Base-by-base conservation (phyloP, 2,329 filamentous ascomycete species). In the Trichoderma oligosporum region DNA sequence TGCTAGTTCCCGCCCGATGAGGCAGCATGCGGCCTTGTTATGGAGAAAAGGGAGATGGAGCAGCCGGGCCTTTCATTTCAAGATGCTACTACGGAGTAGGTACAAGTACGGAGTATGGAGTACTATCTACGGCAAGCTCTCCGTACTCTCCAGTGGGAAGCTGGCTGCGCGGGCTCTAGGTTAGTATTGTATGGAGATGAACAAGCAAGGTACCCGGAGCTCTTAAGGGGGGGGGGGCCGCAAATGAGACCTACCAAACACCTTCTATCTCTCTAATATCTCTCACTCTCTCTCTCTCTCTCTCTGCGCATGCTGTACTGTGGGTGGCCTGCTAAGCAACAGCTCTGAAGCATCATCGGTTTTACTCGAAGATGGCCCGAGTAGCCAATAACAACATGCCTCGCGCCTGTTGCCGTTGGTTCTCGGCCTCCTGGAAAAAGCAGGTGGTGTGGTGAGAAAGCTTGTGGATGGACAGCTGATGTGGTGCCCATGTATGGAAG, bases 341-440 rank as follows among this genome's bases (percentile, higher is more conserved):
- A 20, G 35, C 35, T 24, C 18, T 51, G 54, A 51, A 24, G 54
- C 46, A 33, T 57, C 24, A 39, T 58, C 56, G 56, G 56, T 47
- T 58, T 25, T 54, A 54, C 42, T 54, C 42, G 39, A 47, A 54
- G 33, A 41, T 33, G 44, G 48, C 33, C 56, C 59, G 49, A 60
- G 14, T 33, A 31, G 24, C 49, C 48, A 53, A 58, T 58, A 48
- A 12, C 16, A 41, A 31, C 47, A 5, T 29, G 29, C 16, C 38
- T 49, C 25, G 41, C 31, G 25, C 46, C 41, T 18, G 42, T 42
- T 44, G 41, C 46, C 20, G 31, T 53, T 47, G 48, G 53, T 58
- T 58, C 56, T 54, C 36, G 56, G 56, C 59, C 59, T 60, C 41
- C 59, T 60, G 45, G 27, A 60, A 56, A 38, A 49, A 60, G 59